Percentiles rank a stretch among this genome's conserved stretches.
Evolutionary conservation across 352 stramenopile species (phyloP).

Genomic region (Phytophthora kernoviae): DNA sequence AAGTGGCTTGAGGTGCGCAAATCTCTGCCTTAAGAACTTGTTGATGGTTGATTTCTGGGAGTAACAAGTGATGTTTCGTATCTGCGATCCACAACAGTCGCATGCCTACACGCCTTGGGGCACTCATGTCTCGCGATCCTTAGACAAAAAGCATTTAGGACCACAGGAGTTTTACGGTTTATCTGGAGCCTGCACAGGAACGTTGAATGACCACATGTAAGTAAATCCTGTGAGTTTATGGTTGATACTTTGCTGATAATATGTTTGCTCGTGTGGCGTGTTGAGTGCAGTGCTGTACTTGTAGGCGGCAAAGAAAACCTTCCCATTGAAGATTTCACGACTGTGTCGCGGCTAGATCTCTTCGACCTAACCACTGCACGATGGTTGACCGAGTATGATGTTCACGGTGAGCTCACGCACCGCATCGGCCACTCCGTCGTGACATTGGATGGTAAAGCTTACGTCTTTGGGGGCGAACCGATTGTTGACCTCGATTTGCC

Average conservation of each 20-base stretch:
- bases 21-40: neutral
- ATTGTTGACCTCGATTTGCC: conserved; percentile 12
- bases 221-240: conserved; percentile 5
- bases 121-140: conserved; percentile 36
- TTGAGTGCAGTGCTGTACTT: conserved; percentile 49
- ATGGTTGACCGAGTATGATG: conserved; percentile 67
- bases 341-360: conserved; percentile 49
- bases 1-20: conserved; percentile 30
- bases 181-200: conserved; percentile 26
- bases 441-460: conserved; percentile 41
- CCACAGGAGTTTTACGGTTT: conserved; percentile 27
- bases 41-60: neutral
- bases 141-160: conserved; percentile 20
- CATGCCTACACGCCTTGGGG: conserved; percentile 52
- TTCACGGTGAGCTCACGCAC: conserved; percentile 51
- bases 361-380: conserved; percentile 56
- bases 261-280: neutral
- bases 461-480: conserved; percentile 65
- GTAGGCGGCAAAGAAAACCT: conserved; percentile 55
- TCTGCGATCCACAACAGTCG: conserved; percentile 25
- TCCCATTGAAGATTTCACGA: conserved; percentile 25
- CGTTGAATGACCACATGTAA: conserved; percentile 56
- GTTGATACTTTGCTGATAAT: neutral
- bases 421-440: conserved; percentile 60
- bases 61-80: conserved; percentile 2